These are phyloP conservation scores for Tylopilus intermedius DNA, from an alignment of 768 basidiomycete species.

Conservation along the genomic window DNA sequence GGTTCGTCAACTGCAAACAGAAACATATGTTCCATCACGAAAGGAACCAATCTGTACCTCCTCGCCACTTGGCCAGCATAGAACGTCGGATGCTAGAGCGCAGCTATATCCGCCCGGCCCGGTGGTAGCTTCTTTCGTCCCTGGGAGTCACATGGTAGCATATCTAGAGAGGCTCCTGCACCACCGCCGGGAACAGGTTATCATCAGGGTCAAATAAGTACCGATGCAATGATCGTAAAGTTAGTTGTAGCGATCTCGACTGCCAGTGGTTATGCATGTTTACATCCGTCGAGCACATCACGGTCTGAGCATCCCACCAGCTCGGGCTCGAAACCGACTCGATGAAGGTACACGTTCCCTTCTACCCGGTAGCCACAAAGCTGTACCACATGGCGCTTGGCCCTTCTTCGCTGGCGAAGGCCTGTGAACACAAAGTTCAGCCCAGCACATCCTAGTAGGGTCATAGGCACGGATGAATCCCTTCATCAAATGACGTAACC, in stretches of 20 bases:
- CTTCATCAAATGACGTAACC: too few relatives aligned
- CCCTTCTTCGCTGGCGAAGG: not conserved
- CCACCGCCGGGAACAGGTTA: not conserved
- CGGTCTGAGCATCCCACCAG: too few relatives aligned
- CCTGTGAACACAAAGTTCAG: too few relatives aligned
- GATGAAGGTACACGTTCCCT: not conserved
- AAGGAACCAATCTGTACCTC: not conserved
- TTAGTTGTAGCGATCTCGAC: not conserved
- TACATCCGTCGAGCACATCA: too few relatives aligned
- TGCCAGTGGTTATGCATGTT: too few relatives aligned
- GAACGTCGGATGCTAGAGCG: not conserved
- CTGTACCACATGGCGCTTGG: not conserved
- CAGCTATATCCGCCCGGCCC: not conserved
- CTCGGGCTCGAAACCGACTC: not conserved
- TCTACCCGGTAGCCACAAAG: not conserved
- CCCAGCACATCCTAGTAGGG: too few relatives aligned
- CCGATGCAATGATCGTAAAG: not conserved
- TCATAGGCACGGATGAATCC: too few relatives aligned
- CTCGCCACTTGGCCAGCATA: not conserved
- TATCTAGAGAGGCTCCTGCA: not conserved
- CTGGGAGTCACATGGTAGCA: not conserved
- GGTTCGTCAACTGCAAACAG: too few relatives aligned
- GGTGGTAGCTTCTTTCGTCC: not conserved
- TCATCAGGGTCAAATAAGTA: not conserved
- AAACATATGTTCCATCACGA: not conserved